Percentiles rank a stretch among this genome's conserved stretches.
These are phyloP conservation scores for Pyrenula aspistea DNA, from an alignment of 495 filamentous ascomycete genomes.

Conservation along the genomic window DNA sequence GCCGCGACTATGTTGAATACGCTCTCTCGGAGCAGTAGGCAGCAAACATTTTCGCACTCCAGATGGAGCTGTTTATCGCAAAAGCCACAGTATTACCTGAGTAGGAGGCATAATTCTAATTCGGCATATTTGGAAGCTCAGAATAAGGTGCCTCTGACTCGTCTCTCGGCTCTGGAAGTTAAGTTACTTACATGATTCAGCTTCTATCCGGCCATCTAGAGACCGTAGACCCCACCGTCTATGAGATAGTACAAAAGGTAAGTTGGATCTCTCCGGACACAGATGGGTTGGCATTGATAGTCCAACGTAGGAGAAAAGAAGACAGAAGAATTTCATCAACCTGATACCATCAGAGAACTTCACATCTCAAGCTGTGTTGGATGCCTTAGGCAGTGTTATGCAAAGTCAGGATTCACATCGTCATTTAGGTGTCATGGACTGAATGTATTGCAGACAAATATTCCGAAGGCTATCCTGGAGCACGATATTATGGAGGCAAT, in stretches of 20 bases:
- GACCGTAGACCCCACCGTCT: conserved; percentile 77
- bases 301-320: conserved; percentile 64
- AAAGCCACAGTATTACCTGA: background rate
- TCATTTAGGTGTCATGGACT: conserved; percentile 4
- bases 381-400: conserved; percentile 96
- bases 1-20: background rate
- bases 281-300: background rate
- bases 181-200: no score
- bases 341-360: conserved; percentile 99
- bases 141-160: background rate
- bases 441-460: conserved; percentile 66
- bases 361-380: conserved; percentile 91
- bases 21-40: background rate
- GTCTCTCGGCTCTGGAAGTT: no score
- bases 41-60: background rate
- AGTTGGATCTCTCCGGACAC: conserved; percentile 6
- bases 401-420: conserved; percentile 56
- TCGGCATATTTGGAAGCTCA: background rate
- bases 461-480: conserved; percentile 95
- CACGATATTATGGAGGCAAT: conserved; percentile 94
- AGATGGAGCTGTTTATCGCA: background rate
- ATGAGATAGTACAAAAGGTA: conserved; percentile 83
- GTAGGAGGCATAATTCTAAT: background rate
- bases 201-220: conserved; percentile 67
- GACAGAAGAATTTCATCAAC: conserved; percentile 97